Conservation (phyloP, 176 grass and related monocot genomes). For the Bolboschoenus planiculmis region DNA sequence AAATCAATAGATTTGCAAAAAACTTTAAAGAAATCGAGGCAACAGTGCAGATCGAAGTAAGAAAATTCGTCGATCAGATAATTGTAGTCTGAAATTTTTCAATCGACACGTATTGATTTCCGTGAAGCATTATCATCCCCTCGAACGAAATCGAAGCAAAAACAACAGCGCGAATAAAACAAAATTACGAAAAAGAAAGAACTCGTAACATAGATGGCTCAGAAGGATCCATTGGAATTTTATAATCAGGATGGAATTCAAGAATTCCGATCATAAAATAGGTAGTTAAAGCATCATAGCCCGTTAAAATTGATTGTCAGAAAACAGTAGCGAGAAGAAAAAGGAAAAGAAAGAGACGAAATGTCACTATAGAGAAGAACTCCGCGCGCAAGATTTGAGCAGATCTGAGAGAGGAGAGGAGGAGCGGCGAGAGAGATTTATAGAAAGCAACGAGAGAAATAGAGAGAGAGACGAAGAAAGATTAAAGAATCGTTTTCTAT, state of each 20-base stretch:
- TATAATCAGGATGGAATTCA: constrained; percentile 37
- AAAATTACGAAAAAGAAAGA: not conserved
- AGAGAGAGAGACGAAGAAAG: not conserved
- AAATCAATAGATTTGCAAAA: not conserved
- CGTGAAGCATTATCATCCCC: constrained; percentile 52
- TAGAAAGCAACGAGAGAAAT: not conserved
- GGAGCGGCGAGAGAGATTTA: not conserved
- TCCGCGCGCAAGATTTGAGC: not conserved
- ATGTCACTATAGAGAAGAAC: not conserved
- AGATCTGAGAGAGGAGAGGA: not conserved
- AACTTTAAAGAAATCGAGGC: not conserved
- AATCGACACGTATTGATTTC: constrained; percentile 56
- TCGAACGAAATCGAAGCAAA: constrained; percentile 36
- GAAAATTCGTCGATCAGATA: constrained; percentile 71
- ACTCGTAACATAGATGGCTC: constrained; percentile 27
- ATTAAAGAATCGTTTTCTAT: too few species aligned
- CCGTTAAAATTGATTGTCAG: too few species aligned
- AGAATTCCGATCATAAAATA: constrained; percentile 27
- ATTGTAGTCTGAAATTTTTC: constrained; percentile 86
- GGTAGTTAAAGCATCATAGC: constrained; percentile 22
- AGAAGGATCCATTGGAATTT: constrained; percentile 99
- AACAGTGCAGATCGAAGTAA: not conserved
- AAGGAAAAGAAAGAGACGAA: not conserved
- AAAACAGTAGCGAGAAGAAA: not conserved
- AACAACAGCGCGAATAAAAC: not conserved